Percentiles rank a stretch among this genome's conserved stretches.
Conservation (phyloP, 1,139 yeast genomes). For the Kazachstania sp. region DNA sequence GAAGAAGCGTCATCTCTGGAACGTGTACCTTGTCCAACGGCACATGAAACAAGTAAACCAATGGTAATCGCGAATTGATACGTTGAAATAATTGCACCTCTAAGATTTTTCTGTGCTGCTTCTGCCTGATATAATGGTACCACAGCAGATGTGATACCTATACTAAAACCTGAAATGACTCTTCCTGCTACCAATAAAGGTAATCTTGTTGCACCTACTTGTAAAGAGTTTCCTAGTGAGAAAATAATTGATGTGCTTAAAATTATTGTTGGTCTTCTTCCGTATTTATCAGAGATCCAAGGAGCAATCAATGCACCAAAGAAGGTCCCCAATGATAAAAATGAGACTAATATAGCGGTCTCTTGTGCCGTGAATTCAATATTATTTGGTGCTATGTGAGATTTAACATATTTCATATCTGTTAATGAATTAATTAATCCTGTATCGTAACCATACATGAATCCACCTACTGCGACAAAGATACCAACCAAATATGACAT, state of each 20-base stretch:
- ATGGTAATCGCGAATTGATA: slow-evolving; percentile 84
- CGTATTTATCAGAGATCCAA: slow-evolving; percentile 53
- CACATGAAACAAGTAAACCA: slow-evolving; percentile 69
- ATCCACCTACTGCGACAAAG: slow-evolving; percentile 76
- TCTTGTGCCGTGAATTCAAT: slow-evolving; percentile 47
- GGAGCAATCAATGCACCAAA: slow-evolving; percentile 71
- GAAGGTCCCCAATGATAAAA: slow-evolving; percentile 67
- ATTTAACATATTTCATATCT: slow-evolving; percentile 59
- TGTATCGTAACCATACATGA: slow-evolving; percentile 76
- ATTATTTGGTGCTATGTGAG: slow-evolving; percentile 43
- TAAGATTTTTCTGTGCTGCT: slow-evolving; percentile 66
- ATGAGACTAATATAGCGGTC: slow-evolving; percentile 61
- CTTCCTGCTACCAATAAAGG: slow-evolving; percentile 52
- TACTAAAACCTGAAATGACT: slow-evolving; percentile 58
- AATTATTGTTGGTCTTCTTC: slow-evolving; percentile 33
- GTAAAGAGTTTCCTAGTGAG: slow-evolving; percentile 53
- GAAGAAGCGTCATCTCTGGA: slow-evolving; percentile 45
- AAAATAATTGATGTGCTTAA: slow-evolving; percentile 24
- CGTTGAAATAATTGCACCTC: slow-evolving; percentile 73
- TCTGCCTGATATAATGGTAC: slow-evolving; percentile 77
- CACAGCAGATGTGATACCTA: slow-evolving; percentile 47
- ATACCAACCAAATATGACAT: slow-evolving; percentile 62
- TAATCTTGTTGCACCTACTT: slow-evolving; percentile 44
- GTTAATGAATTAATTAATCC: slow-evolving; percentile 66
- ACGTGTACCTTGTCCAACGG: slow-evolving; percentile 69